A percentile compares a stretch with the other conserved stretches of the same genome.
Conservation (phyloP, 2,329 filamentous ascomycete species). For the Cryphonectria carpinicola region DNA sequence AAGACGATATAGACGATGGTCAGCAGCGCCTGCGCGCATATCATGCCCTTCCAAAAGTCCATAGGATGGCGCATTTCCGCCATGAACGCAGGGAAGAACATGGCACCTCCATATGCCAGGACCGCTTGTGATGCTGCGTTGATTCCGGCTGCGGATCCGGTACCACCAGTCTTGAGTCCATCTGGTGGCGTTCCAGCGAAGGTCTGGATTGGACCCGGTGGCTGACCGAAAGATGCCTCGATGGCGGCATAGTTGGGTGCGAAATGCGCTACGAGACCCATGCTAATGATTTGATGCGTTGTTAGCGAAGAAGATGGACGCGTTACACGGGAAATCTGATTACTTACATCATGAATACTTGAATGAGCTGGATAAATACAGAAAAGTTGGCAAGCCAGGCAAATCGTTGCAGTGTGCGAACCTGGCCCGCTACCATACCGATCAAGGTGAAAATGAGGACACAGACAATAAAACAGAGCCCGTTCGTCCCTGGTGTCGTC, state of each 20-base stretch:
- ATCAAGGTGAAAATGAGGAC: conserved; percentile 8
- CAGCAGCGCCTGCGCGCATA: conserved; percentile 42
- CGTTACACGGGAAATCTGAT: not conserved
- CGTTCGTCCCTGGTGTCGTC: not conserved
- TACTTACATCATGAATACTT: conserved; percentile 11
- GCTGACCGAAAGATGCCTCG: conserved; percentile 35
- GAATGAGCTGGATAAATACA: conserved; percentile 5
- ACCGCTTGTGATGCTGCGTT: conserved; percentile 55
- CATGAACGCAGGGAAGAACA: conserved; percentile 59
- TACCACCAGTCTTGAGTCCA: conserved; percentile 41
- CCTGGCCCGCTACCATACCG: conserved; percentile 43
- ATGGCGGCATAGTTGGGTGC: conserved; percentile 50
- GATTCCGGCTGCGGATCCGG: conserved; percentile 46
- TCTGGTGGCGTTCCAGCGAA: conserved; percentile 9
- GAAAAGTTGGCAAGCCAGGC: conserved; percentile 14
- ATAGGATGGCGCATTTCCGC: conserved; percentile 48
- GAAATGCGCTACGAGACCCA: conserved; percentile 3
- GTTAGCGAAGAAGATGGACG: conserved; percentile 32
- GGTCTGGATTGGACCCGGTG: conserved; percentile 38
- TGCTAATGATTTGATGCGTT: not conserved
- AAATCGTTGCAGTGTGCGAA: conserved; percentile 32
- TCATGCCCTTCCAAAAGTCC: conserved; percentile 45
- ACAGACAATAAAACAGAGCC: conserved; percentile 13
- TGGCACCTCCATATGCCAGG: conserved; percentile 58
- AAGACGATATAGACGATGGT: conserved; percentile 43